Evolutionary conservation across 768 basidiomycete species (phyloP), one percentile per base, ranked within the genome.

Genomic region (Rhodotorula sphaerocarpa): DNA sequence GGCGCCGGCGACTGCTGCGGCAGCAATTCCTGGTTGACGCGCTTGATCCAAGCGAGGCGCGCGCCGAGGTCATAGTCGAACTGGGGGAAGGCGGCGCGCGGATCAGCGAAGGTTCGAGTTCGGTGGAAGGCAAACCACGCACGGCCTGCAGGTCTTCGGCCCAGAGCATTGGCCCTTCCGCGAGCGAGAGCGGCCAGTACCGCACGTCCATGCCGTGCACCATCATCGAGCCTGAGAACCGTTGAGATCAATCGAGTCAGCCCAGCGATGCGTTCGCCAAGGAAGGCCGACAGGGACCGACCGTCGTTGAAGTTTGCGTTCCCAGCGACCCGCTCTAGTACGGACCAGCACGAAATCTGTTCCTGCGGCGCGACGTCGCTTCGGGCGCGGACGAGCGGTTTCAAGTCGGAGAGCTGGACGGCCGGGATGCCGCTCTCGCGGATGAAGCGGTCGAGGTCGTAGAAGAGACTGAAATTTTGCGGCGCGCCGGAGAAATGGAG

Each of bases 391-490:
- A 9, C 41, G 48, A 45, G 50, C 43, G 44, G 42, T 34, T 69
- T 69, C 31, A 65, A 5, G 0, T 20, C 5, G 9, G 57, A 51
- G 15, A 51, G 39, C 33, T 61, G 59, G 60, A 69, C 53, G 20
- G 46, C 28, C n/a, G 67, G 59, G 5, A 69, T 64, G 6, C 21
- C 20, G 2, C 63, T 61, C 5, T 58, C 34, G 44, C 36, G 23
- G 43, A 58, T 61, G 60, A 69, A 62, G 20, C 57, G 53, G 31
- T 55, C 57, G 34, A 69, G 31, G 47, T 69, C 63, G 60, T 65
- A 69, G 33, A 65, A 69, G 21, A 34, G 21, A 23, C 53, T 55
- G 18, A 69, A 34, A 30, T 62, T 45, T 23, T 55, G 53, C 0
- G 67, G 59, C 2, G 45, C 23, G 16, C 55, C 67, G n/a, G 55